These are phyloP conservation scores for Gardenia jasminoides DNA, from an alignment of 257 asterid species.

Conservation along the genomic window DNA sequence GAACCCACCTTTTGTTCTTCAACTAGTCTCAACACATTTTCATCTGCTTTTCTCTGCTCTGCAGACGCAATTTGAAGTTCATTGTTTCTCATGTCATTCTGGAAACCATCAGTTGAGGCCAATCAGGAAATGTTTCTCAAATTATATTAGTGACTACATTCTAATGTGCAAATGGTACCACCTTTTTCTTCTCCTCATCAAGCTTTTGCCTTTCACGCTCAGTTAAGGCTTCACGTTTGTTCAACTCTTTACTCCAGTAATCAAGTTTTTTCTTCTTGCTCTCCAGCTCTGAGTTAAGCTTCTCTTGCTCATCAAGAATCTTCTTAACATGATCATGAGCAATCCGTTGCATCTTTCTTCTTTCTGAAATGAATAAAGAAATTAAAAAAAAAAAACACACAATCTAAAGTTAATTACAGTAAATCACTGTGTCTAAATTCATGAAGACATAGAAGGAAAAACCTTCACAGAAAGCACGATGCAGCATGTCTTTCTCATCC, in stretches of 20 bases:
- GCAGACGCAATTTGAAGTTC: conserved; percentile 74
- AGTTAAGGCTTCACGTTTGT: conserved; percentile 70
- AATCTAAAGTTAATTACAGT: neutral
- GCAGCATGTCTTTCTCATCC: conserved; percentile 77
- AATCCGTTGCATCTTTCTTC: conserved; percentile 68
- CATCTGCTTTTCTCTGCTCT: conserved; percentile 78
- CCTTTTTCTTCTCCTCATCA: conserved; percentile 80
- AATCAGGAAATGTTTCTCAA: neutral
- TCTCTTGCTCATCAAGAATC: conserved; percentile 72
- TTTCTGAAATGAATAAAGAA: conserved; percentile 39
- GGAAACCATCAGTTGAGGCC: conserved; percentile 7
- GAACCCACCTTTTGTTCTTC: conserved; percentile 76
- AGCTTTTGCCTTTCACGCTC: conserved; percentile 82
- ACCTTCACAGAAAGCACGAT: conserved; percentile 82
- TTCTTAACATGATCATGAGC: conserved; percentile 70
- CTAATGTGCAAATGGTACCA: conserved; percentile 13
- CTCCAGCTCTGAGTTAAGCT: conserved; percentile 60
- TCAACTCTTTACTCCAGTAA: conserved; percentile 76
- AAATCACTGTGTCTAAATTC: neutral
- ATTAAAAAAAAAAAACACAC: neutral
- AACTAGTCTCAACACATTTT: conserved; percentile 68
- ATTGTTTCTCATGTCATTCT: conserved; percentile 72
- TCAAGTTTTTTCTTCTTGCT: conserved; percentile 62
- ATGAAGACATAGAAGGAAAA: conserved; percentile 16
- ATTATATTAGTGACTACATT: neutral